phyloP scores from a whole-genome alignment of 805 yeast genomes.

The Candida railenensis region DNA sequence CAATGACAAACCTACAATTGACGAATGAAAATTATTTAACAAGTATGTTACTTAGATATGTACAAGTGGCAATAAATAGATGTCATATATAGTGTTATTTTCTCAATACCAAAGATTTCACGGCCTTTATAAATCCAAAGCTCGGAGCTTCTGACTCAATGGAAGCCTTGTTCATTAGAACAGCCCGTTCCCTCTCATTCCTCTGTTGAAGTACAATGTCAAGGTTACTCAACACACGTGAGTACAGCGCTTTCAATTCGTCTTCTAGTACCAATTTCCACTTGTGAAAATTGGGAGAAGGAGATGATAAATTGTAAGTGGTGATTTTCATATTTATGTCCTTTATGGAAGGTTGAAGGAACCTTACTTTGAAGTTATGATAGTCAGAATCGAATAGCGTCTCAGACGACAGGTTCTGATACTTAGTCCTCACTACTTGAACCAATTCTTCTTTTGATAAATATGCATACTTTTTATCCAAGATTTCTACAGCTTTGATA shows the following conservation, averaged over 20 bases:
- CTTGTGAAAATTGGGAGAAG: constrained; percentile 37
- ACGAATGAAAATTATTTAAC: no score
- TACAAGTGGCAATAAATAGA: neutral
- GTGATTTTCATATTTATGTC: constrained; percentile 4
- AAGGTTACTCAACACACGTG: constrained; percentile 14
- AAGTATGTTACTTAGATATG: no score
- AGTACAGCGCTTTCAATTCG: constrained; percentile 24
- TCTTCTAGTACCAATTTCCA: constrained; percentile 27
- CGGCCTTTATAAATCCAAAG: constrained; percentile 1
- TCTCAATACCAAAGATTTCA: neutral
- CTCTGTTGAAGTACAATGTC: constrained; percentile 13
- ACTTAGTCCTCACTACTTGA: neutral
- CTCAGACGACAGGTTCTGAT: neutral
- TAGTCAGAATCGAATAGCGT: constrained; percentile 1
- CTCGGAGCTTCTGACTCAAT: neutral
- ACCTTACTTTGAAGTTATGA: neutral
- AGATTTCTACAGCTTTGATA: constrained; percentile 12
- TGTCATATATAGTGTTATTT: neutral
- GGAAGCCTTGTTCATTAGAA: neutral
- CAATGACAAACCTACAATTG: no score
- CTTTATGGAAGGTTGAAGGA: neutral
- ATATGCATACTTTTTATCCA: neutral
- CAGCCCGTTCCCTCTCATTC: neutral
- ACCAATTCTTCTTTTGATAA: neutral
- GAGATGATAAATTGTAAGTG: constrained; percentile 38